phyloP scores from a whole-genome alignment of 2,329 filamentous ascomycete species.

The Arthroderma uncinatum region DNA sequence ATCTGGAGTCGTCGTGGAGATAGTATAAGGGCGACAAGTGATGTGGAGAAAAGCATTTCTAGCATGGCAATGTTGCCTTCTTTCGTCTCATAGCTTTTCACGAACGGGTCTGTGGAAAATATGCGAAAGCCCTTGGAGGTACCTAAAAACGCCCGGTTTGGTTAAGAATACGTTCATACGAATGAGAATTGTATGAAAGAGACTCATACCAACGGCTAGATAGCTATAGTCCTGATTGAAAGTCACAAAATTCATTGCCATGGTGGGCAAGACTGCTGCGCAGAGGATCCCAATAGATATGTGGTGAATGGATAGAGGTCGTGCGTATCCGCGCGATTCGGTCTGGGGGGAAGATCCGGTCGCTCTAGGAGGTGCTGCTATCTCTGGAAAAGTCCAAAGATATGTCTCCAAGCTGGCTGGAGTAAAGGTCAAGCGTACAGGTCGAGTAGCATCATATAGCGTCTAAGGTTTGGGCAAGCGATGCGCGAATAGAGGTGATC shows the following conservation, averaged over 20 bases:
- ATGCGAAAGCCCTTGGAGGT: conserved; percentile 92
- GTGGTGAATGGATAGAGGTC: background rate
- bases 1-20: conserved; percentile 89
- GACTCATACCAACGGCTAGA: conserved; percentile 70
- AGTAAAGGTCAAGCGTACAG: background rate
- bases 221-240: conserved; percentile 99
- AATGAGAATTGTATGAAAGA: conserved; percentile 1
- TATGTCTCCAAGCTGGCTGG: background rate
- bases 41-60: conserved; percentile 98
- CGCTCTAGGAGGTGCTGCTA: background rate
- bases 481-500: background rate
- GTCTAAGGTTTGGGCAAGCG: background rate
- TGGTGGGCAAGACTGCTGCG: conserved; percentile 29
- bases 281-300: background rate
- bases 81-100: conserved; percentile 86
- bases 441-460: background rate
- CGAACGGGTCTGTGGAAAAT: conserved; percentile 93
- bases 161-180: background rate
- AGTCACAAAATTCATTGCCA: conserved; percentile 92
- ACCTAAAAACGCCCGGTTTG: conserved; percentile 42
- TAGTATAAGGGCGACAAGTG: conserved; percentile 82
- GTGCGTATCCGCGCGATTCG: background rate
- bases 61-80: conserved; percentile 92
- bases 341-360: background rate
- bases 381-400: background rate